Evolutionary conservation across 2,329 filamentous ascomycete species (phyloP), one percentile per base, ranked within the genome.

Genomic region (Pseudovirgaria hyperparasitica): DNA sequence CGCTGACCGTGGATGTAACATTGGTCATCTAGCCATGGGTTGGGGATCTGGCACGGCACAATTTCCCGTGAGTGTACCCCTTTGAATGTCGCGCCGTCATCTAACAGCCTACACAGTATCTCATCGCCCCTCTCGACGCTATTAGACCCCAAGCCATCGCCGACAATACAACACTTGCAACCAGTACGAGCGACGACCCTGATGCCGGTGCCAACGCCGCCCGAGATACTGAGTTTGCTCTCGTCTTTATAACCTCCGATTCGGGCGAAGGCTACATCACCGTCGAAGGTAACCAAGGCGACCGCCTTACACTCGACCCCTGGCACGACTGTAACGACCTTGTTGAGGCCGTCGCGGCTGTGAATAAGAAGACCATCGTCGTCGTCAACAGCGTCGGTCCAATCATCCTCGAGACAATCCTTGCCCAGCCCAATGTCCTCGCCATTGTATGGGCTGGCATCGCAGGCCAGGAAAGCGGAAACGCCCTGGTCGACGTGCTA

Each of bases 21-120:
- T 69, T 22, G 71, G 71, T 9, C 74, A 70, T 3, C 57, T 81
- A 4, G 74, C 72, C 10, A 77, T 78, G 70, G 75, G 72, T 22
- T 76, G 74, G 69, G 74, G 75, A 1, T 70, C 64, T 14, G 72
- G 73, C 6, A 61, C 66, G 4, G 64, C 63, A 4, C 44, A 54
- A 18, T 49, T 52, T 29, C 49, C 51, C 5, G 40, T 41, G 29
- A 17, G 33, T 30, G n/a, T 19, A 13, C n/a, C 6, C 11, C 15
- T n/a, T 6, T 5, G 19, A 5, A 10, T 19, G 16, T 25, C 19
- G 11, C 6, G 10, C 9, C 11, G 25, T 21, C 21, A 9, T 16
- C 22, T 9, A 21, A 32, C 36, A 14, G 35, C 29, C 12, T 30
- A 36, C 15, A 18, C 22, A 52, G 36, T 59, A 63, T 33, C 52